Evolutionary conservation across 2,329 filamentous ascomycete species (phyloP).

Genomic region (Karstenula rhodostoma): DNA sequence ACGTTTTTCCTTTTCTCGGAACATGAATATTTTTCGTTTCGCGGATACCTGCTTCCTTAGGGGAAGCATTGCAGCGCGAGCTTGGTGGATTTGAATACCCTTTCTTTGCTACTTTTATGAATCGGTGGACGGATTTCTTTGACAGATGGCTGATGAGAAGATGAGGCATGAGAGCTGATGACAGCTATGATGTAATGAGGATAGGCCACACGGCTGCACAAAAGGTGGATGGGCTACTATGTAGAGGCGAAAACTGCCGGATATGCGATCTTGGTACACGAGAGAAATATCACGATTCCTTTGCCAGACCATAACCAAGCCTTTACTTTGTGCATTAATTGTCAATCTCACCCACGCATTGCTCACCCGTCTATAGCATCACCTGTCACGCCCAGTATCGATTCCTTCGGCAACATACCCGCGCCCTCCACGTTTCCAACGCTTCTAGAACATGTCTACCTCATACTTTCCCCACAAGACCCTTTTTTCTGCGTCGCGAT

Average conservation of each 20-base stretch:
- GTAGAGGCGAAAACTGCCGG: slow-evolving; percentile 6
- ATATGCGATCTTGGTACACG: slow-evolving; percentile 10
- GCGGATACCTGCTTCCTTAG: slow-evolving; percentile 25
- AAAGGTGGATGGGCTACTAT: slow-evolving; percentile 7
- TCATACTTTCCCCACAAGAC: not conserved
- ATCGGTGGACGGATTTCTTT: slow-evolving; percentile 9
- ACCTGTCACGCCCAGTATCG: not conserved
- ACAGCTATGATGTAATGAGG: slow-evolving; percentile 18
- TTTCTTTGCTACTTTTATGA: slow-evolving; percentile 9
- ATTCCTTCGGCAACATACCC: not conserved
- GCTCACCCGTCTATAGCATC: not conserved
- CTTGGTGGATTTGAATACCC: slow-evolving; percentile 30
- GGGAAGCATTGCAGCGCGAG: slow-evolving; percentile 20
- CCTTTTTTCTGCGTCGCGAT: not conserved
- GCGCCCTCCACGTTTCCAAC: not conserved
- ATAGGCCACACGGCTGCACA: slow-evolving; percentile 3
- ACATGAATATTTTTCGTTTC: slow-evolving; percentile 18
- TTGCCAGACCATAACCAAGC: not conserved
- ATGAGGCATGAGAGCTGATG: slow-evolving; percentile 12
- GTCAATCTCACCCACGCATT: not conserved
- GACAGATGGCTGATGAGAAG: slow-evolving; percentile 8
- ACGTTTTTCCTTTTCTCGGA: slow-evolving; percentile 7
- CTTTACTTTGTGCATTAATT: not conserved
- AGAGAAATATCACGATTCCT: slow-evolving; percentile 9
- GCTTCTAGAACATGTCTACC: slow-evolving; percentile 1